Base-by-base conservation (phyloP, 2,329 filamentous ascomycete species). In the Rhytidhysteron rufulum region DNA sequence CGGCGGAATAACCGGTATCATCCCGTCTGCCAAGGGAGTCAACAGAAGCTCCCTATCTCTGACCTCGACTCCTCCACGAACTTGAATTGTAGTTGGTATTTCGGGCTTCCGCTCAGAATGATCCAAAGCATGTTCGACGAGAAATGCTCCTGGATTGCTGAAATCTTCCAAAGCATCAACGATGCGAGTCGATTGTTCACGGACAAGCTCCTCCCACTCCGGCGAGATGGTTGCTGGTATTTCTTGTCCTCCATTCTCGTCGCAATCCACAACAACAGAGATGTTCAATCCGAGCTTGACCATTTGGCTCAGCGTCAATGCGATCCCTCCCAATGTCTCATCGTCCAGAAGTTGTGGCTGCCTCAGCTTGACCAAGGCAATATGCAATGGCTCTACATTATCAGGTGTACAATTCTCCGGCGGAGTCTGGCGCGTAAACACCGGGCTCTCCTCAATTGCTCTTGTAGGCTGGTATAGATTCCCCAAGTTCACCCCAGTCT, bases 341-440 rank as follows among this genome's bases (percentile, higher is more conserved):
- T 89, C 78, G 53, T 86, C 77, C 34, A 94, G 75, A 2, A 73
- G 66, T 53, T 94, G 83, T 0, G 88, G 84, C 31, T 79, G 77
- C 39, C 85, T 80, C 40, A 98, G 74, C 66, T 95, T 95, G 49
- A 96, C 82, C 41, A 98, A 70, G 13, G 93, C 90, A 42, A 95
- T 74, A 63, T 95, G 87, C 15, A 86, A 63, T 24, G 69, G 72
- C 48, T 78, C 73, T 6, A 52, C 44, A 21, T 47, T 39, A 10
- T 49, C 48, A 16, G 48, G 37, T 15, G 47, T 49, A 3, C 49
- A 44, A 30, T 62, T 55, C 17, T 69, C 63, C 24, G 69, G 68
- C 22, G 68, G 62, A 36, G 63, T 68, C 50, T 75, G 69, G 50
- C 77, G 77, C 9, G 72, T 73, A 62, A 85, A 85, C 20, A 80